Evolutionary conservation across 192 early-diverging fungal genomes (phyloP).

Genomic region (Coemansia sp.): DNA sequence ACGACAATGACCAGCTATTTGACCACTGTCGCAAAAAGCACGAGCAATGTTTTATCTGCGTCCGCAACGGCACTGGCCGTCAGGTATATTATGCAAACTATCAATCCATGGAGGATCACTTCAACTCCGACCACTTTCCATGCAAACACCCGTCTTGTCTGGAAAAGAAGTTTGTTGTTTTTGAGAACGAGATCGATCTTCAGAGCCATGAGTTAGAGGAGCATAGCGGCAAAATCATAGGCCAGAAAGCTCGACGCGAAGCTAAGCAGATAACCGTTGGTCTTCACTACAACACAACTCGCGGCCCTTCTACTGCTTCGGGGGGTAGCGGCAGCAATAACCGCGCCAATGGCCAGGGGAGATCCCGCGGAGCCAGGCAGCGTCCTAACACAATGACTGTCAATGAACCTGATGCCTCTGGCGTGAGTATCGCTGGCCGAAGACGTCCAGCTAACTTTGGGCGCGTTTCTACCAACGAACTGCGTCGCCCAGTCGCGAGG

Average conservation of each 20-base stretch:
- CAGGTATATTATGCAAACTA: conserved; percentile 91
- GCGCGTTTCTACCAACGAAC: conserved; percentile 14
- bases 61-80: conserved; percentile 63
- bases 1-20: conserved; percentile 91
- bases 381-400: conserved; percentile 43
- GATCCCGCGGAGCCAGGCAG: conserved; percentile 6
- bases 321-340: background rate
- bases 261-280: conserved; percentile 42
- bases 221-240: conserved; percentile 28
- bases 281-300: conserved; percentile 24
- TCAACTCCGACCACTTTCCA: conserved; percentile 74
- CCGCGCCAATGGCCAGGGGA: conserved; percentile 1
- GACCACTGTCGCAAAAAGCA: conserved; percentile 91
- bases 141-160: conserved; percentile 81
- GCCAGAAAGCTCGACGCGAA: conserved; percentile 41
- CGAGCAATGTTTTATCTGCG: conserved; percentile 92
- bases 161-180: conserved; percentile 95
- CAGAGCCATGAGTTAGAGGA: conserved; percentile 79
- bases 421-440: conserved; percentile 46
- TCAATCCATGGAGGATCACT: conserved; percentile 77
- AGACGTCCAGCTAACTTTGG: conserved; percentile 43
- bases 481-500: background rate
- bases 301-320: background rate
- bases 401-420: conserved; percentile 35
- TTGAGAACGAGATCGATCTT: conserved; percentile 87